Conservation (phyloP, 2,329 filamentous ascomycete genomes). For the Penicillium sp. region DNA sequence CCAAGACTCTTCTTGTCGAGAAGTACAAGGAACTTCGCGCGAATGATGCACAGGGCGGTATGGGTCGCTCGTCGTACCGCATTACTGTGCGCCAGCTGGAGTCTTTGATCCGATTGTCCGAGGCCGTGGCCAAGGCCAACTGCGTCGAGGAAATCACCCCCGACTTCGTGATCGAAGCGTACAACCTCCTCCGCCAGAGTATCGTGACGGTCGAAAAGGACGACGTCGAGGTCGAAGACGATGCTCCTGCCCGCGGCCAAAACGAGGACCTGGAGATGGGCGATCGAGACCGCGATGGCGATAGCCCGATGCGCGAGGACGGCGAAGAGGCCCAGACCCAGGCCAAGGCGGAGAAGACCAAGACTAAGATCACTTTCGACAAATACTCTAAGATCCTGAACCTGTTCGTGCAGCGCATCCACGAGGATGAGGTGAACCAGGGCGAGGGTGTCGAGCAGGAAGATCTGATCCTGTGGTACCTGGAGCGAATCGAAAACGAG, state of each 20-base stretch:
- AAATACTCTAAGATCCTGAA: constrained; percentile 93
- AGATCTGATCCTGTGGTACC: constrained; percentile 80
- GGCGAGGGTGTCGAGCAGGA: constrained; percentile 85
- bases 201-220: constrained; percentile 99
- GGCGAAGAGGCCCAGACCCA: constrained; percentile 47
- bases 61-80: constrained; percentile 92
- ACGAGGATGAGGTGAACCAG: constrained; percentile 70
- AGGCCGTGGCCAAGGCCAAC: constrained; percentile 98
- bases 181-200: constrained; percentile 83
- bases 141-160: constrained; percentile 87
- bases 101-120: constrained; percentile 89
- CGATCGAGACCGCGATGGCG: constrained; percentile 47
- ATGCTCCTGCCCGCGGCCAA: constrained; percentile 52
- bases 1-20: constrained; percentile 78
- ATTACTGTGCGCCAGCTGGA: constrained; percentile 97
- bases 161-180: constrained; percentile 87
- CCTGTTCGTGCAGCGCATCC: constrained; percentile 75
- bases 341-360: constrained; percentile 50
- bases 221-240: constrained; percentile 89
- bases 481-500: constrained; percentile 85
- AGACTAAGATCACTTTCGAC: constrained; percentile 90
- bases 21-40: constrained; percentile 94
- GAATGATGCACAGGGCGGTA: constrained; percentile 89
- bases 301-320: constrained; percentile 55
- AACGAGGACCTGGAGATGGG: constrained; percentile 53